Conservation (phyloP, 441 rosid genomes). For the Populus hybrid region DNA sequence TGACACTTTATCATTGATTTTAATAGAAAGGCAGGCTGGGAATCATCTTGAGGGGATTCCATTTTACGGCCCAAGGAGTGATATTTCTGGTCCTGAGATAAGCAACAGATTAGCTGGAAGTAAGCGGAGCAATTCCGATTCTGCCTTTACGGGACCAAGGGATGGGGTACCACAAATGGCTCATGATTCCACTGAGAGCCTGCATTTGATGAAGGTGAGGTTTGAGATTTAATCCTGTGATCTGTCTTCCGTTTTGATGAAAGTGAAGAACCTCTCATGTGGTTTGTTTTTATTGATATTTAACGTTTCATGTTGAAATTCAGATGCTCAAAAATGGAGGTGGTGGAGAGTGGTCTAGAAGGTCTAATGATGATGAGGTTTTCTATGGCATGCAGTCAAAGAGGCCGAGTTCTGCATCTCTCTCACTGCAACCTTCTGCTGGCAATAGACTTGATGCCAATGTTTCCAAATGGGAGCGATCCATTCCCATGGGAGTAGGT, state of each 20-base stretch:
- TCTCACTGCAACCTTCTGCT: slow-evolving; percentile 44
- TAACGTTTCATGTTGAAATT: slow-evolving; percentile 12
- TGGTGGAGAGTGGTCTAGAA: slow-evolving; percentile 45
- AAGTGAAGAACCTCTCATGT: neutral
- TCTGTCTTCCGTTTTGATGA: neutral
- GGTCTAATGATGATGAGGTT: slow-evolving; percentile 53
- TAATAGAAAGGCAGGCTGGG: slow-evolving; percentile 56
- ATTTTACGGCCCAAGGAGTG: slow-evolving; percentile 65
- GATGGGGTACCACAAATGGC: slow-evolving; percentile 36
- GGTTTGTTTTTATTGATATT: neutral
- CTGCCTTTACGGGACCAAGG: slow-evolving; percentile 45
- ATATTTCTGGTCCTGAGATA: slow-evolving; percentile 57
- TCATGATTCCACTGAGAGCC: slow-evolving; percentile 63
- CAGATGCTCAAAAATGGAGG: slow-evolving; percentile 65
- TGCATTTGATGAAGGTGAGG: slow-evolving; percentile 76
- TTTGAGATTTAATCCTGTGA: slow-evolving; percentile 14
- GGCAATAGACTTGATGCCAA: slow-evolving; percentile 46
- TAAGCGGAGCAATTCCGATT: slow-evolving; percentile 79
- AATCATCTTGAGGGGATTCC: slow-evolving; percentile 86
- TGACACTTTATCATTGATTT: slow-evolving; percentile 30
- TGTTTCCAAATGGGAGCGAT: slow-evolving; percentile 50
- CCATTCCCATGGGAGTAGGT: slow-evolving; percentile 36
- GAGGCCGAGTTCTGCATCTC: slow-evolving; percentile 51
- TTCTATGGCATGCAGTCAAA: slow-evolving; percentile 38
- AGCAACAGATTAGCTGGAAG: slow-evolving; percentile 59